These are phyloP conservation scores for Termitomyces sp. DNA, from an alignment of 768 basidiomycete species.

Conservation along the genomic window DNA sequence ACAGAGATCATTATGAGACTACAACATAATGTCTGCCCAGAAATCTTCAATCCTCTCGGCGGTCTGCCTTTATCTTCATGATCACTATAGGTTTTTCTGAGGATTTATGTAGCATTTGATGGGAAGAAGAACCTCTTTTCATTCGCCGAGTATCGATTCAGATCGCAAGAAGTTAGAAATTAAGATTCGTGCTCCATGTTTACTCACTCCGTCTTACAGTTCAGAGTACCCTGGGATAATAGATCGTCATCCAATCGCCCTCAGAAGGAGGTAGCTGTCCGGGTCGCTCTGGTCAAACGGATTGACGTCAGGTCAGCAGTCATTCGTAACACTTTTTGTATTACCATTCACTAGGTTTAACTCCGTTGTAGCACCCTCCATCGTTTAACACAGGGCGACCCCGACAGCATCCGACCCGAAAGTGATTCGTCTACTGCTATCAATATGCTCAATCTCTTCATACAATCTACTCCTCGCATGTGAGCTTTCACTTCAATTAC, in stretches of 20 bases:
- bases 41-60: slow-evolving; percentile 20
- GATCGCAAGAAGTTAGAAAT: slow-evolving; percentile 14
- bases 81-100: not conserved
- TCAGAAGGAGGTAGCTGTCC: slow-evolving; percentile 15
- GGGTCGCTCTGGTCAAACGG: slow-evolving; percentile 19
- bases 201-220: slow-evolving; percentile 7
- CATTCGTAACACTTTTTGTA: not conserved
- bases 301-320: slow-evolving; percentile 17
- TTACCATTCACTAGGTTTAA: not conserved
- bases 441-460: slow-evolving; percentile 28
- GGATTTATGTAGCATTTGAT: slow-evolving; percentile 20
- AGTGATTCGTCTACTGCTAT: slow-evolving; percentile 17
- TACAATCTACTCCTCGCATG: slow-evolving; percentile 26
- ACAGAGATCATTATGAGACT: slow-evolving; percentile 25
- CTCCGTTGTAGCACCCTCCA: slow-evolving; percentile 6
- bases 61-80: slow-evolving; percentile 12
- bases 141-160: slow-evolving; percentile 14
- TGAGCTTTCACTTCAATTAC: slow-evolving; percentile 3
- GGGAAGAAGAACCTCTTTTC: slow-evolving; percentile 29
- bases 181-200: not conserved
- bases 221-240: slow-evolving; percentile 16
- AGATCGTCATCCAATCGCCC: not conserved
- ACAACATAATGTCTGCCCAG: slow-evolving; percentile 16
- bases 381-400: slow-evolving; percentile 10
- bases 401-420: slow-evolving; percentile 9